Evolutionary conservation across 2,329 filamentous ascomycete genomes (phyloP).

Genomic region (Daldinia sp.): DNA sequence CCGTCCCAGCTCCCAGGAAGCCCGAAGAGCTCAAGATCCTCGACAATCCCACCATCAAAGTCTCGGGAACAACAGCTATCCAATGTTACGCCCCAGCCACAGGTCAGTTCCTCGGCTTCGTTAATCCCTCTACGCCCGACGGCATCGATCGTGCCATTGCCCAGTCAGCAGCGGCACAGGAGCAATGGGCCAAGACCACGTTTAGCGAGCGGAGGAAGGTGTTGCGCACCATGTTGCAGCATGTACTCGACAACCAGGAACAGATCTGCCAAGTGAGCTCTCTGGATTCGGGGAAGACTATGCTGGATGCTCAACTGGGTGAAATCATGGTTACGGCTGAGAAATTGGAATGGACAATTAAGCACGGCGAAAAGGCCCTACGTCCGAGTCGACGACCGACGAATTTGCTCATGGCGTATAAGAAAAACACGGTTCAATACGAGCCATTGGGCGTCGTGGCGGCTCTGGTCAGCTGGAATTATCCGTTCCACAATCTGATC

Average conservation of each 20-base stretch:
- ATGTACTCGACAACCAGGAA: conserved; percentile 88
- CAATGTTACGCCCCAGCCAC: conserved; percentile 92
- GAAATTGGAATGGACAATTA: conserved; percentile 93
- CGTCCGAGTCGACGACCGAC: conserved; percentile 77
- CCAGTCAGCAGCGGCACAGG: conserved; percentile 77
- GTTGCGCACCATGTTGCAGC: conserved; percentile 79
- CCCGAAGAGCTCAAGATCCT: conserved; percentile 66
- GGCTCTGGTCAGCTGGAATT: conserved; percentile 97
- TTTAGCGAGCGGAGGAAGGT: conserved; percentile 82
- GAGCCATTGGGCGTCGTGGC: conserved; percentile 93
- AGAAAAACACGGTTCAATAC: conserved; percentile 88
- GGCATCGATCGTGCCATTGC: conserved; percentile 82
- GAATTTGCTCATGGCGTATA: conserved; percentile 94
- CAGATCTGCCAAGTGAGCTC: conserved; percentile 85
- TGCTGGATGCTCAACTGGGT: conserved; percentile 91
- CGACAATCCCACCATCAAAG: conserved; percentile 68
- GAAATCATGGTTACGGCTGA: conserved; percentile 94
- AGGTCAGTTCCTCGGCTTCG: conserved; percentile 79
- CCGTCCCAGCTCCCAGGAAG: conserved; percentile 68
- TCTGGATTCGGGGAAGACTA: conserved; percentile 94
- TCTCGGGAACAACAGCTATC: conserved; percentile 71
- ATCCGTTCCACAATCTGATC: conserved; percentile 93
- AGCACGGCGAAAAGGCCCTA: conserved; percentile 86
- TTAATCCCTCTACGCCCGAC: conserved; percentile 78
- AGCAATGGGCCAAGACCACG: conserved; percentile 77